phyloP scores from a whole-genome alignment of 257 asterid genomes.

The Ligustrum vulgare region DNA sequence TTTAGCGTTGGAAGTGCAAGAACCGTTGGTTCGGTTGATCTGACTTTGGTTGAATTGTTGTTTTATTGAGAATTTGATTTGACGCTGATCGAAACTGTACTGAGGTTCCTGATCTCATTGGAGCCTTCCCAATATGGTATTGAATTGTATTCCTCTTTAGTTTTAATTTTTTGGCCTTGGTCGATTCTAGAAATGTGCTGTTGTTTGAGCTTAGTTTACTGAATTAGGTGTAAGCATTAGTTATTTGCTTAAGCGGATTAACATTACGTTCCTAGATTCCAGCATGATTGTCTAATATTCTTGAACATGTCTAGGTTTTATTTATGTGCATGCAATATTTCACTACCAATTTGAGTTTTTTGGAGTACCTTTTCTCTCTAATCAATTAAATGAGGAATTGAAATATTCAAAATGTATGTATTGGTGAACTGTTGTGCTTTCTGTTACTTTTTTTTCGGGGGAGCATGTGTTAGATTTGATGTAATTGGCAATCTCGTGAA shows the following conservation, averaged over 20 bases:
- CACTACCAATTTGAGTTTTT: neutral
- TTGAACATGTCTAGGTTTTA: neutral
- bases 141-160: neutral
- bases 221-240: neutral
- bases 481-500: no score
- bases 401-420: neutral
- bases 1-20: neutral
- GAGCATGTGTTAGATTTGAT: neutral
- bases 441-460: neutral
- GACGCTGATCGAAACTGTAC: neutral
- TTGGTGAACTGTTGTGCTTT: neutral
- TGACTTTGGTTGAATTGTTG: neutral
- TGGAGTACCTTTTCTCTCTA: neutral
- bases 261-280: neutral
- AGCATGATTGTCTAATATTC: neutral
- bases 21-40: neutral
- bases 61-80: neutral
- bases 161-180: neutral
- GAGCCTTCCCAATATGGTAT: neutral
- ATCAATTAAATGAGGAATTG: neutral
- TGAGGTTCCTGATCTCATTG: slow-evolving; percentile 1
- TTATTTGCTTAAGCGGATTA: neutral
- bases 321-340: neutral
- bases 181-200: neutral
- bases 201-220: neutral